phyloP scores from a whole-genome alignment of 2,329 filamentous ascomycete species.

The Cadophora luteo-olivacea region DNA sequence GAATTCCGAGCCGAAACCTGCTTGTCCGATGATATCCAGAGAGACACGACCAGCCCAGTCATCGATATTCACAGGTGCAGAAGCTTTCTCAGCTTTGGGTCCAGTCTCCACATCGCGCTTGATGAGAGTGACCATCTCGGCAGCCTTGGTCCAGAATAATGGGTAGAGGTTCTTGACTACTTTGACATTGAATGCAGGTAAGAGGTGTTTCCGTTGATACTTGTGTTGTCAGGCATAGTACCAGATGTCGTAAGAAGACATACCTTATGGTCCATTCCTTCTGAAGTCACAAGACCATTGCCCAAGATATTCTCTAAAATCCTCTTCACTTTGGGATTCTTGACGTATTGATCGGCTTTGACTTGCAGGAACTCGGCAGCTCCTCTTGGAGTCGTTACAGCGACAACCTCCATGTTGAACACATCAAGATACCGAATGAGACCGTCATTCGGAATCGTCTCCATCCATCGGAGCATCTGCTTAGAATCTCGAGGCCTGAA shows the following conservation, averaged over 20 bases:
- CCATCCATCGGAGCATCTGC: conserved; percentile 27
- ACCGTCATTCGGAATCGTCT: conserved; percentile 29
- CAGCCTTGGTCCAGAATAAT: conserved; percentile 78
- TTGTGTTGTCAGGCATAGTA: conserved; percentile 43
- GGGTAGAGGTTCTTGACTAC: conserved; percentile 85
- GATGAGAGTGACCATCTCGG: conserved; percentile 58
- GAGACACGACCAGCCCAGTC: conserved; percentile 69
- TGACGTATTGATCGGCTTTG: conserved; percentile 26
- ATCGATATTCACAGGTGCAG: conserved; percentile 25
- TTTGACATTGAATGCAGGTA: conserved; percentile 82
- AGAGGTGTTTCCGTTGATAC: conserved; percentile 75
- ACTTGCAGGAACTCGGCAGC: conserved; percentile 26
- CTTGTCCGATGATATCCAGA: conserved; percentile 75
- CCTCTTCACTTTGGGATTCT: conserved; percentile 46
- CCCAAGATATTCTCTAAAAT: conserved; percentile 54
- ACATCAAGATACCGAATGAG: conserved; percentile 32
- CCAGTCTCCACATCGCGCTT: conserved; percentile 21
- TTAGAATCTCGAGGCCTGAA: conserved; percentile 18
- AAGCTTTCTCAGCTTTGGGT: conserved; percentile 33
- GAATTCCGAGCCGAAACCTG: conserved; percentile 74
- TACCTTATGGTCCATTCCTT: conserved; percentile 84
- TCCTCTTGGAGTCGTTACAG: conserved; percentile 25
- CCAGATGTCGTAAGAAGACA: neutral
- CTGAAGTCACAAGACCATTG: conserved; percentile 74
- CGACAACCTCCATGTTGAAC: conserved; percentile 29